Percentiles rank a stretch among this genome's conserved stretches.
Evolutionary conservation across 179 eudicot species (phyloP).

Genomic region (Monotropa hypopitys): DNA sequence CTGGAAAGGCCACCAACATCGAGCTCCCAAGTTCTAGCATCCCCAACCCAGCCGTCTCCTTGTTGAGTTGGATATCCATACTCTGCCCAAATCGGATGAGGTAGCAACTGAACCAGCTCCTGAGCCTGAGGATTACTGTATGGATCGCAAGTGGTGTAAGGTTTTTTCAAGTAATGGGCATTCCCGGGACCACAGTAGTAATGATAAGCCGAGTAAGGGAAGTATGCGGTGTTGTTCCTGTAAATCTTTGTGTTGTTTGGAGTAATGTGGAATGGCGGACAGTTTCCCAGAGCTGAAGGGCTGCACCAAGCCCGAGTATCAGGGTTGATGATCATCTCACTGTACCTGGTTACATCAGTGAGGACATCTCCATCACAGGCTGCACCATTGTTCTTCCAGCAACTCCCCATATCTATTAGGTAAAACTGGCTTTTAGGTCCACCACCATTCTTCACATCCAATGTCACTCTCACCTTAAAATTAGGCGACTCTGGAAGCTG

Average conservation of each 20-base stretch:
- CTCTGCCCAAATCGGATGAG: conserved; percentile 63
- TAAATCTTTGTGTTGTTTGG: conserved; percentile 29
- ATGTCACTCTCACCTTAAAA: conserved; percentile 43
- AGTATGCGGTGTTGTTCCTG: conserved; percentile 26
- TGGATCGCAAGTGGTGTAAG: conserved; percentile 32
- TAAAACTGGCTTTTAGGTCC: conserved; percentile 52
- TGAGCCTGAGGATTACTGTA: conserved; percentile 65
- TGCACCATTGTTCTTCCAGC: conserved; percentile 67
- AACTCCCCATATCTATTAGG: conserved; percentile 64
- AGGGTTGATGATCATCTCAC: conserved; percentile 67
- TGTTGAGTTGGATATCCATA: conserved; percentile 50
- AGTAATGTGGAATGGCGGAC: conserved; percentile 55
- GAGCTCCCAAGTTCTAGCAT: conserved; percentile 57
- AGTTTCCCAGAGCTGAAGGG: conserved; percentile 9
- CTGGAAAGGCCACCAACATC: conserved; percentile 55
- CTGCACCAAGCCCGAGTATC: conserved; percentile 29
- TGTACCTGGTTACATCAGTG: conserved; percentile 55
- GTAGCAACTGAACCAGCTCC: conserved; percentile 54
- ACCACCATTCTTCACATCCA: conserved; percentile 42
- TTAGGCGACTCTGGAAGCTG: conserved; percentile 56
- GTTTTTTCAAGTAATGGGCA: conserved; percentile 28
- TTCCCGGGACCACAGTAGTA: conserved; percentile 57
- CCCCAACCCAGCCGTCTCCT: conserved; percentile 59
- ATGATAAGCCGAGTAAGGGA: conserved; percentile 53
- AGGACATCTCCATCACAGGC: conserved; percentile 48